Conservation (phyloP, 2,329 filamentous ascomycete genomes). For the Penicillium sp. region DNA sequence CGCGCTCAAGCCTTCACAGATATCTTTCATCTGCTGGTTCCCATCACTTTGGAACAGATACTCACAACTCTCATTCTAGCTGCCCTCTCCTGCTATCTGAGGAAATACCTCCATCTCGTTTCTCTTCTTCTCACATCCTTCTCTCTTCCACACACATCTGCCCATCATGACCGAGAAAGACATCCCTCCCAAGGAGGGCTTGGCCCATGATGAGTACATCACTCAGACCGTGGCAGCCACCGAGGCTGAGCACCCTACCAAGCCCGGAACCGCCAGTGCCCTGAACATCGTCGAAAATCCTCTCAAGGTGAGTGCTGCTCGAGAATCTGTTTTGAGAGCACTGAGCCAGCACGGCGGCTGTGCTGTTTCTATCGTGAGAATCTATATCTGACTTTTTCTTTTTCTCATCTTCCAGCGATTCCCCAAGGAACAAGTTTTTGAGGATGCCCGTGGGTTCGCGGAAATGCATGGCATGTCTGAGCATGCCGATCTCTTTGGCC, state of each 20-base stretch:
- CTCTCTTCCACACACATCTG: neutral
- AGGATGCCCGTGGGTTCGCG: conserved; percentile 28
- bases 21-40: no score
- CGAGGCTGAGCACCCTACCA: conserved; percentile 1
- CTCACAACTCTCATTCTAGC: no score
- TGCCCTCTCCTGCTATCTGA: no score
- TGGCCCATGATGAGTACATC: conserved; percentile 9
- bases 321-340: no score
- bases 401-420: conserved; percentile 19
- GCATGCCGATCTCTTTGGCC: conserved; percentile 33
- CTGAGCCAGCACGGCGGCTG: no score
- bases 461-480: conserved; percentile 31
- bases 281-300: conserved; percentile 46
- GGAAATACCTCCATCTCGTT: no score
- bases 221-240: neutral
- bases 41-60: no score
- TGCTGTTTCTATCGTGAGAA: no score
- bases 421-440: conserved; percentile 26
- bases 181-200: neutral
- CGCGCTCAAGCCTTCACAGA: no score
- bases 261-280: conserved; percentile 38
- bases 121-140: neutral
- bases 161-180: conserved; percentile 8
- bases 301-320: conserved; percentile 32
- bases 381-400: neutral